Evolutionary conservation across 192 early-diverging fungal genomes (phyloP), one percentile per base, ranked within the genome.

Genomic region (Entomortierella beljakovae): DNA sequence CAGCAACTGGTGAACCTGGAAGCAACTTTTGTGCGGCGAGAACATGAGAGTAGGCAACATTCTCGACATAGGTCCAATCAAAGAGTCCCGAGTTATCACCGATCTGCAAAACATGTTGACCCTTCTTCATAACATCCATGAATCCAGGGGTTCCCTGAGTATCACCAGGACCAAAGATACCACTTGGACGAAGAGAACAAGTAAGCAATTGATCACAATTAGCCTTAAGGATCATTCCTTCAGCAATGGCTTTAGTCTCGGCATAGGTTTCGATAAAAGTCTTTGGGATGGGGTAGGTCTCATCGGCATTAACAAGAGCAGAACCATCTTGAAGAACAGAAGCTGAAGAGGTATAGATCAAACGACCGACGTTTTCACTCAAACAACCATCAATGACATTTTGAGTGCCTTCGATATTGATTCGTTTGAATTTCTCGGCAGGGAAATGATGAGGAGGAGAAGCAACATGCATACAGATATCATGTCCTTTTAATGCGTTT

Each of bases 21-120:
- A 76, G 63, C 33, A 97, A 74, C 58, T 88, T 91, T 43, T 97
- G 89, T 3, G 90, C 93, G 9, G 95, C 95, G 56, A 96, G 83
- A 13, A 97, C 71, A 77, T 99, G 97, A 15, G 94, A 90, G 60
- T 97, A 94, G 8, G 95, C 94, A n/a, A 93, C 90, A 64, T 98
- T 98, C 70, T 89, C 94, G 7, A 98, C 97, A 70, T 96, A 96
- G 11, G 97, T 97, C 75, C 89, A 95, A 68, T 98, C 97, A 79
- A 96, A 92, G 40, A 96, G 70, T 38, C 88, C 89, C 0, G 82
- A 86, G 85, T 96, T 97, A 70, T 90, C 77, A 23, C 97, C 97
- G 57, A 98, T 90, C 83, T 95, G 94, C 62, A 95, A 84, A 50
- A 87, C 66, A 84, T 84, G 84, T 82, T 90, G 81, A 28, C 88